Conservation (phyloP, 169 alveolate genomes). For the Plasmodium ovale region DNA sequence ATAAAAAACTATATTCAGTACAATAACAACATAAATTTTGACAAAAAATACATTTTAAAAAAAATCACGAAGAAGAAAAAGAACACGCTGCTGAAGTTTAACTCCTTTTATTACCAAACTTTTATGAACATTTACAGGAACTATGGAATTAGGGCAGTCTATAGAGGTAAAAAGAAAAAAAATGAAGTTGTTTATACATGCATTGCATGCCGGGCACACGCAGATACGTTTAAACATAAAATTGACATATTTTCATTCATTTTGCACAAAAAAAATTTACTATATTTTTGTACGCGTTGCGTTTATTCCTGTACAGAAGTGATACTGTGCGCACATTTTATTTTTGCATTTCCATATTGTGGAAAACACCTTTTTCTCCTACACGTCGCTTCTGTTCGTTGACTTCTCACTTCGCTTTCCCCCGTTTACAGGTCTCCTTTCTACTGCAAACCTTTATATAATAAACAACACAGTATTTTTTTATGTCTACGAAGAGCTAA, state of each 20-base stretch:
- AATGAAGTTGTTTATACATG: no score
- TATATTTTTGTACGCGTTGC: no score
- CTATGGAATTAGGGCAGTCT: conserved; percentile 67
- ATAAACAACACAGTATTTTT: conserved; percentile 67
- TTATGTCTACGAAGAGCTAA: conserved; percentile 73
- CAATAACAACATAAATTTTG: conserved; percentile 57
- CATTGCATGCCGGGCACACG: no score
- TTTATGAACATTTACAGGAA: conserved; percentile 56
- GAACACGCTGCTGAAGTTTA: conserved; percentile 28
- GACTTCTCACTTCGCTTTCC: neutral
- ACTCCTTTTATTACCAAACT: conserved; percentile 70
- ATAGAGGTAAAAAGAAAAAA: conserved; percentile 39
- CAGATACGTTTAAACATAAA: no score
- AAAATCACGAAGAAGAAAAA: conserved; percentile 70
- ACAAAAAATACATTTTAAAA: conserved; percentile 64
- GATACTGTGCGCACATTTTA: neutral
- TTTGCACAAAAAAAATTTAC: no score
- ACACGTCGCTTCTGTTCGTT: neutral
- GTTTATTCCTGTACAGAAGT: no score
- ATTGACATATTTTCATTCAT: no score
- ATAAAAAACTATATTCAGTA: conserved; percentile 78
- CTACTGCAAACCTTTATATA: conserved; percentile 57
- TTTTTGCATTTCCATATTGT: no score
- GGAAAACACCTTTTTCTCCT: neutral
- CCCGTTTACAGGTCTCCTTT: conserved; percentile 31